Conservation (phyloP, 805 yeast genomes). For the Middelhovenomyces tepae region DNA sequence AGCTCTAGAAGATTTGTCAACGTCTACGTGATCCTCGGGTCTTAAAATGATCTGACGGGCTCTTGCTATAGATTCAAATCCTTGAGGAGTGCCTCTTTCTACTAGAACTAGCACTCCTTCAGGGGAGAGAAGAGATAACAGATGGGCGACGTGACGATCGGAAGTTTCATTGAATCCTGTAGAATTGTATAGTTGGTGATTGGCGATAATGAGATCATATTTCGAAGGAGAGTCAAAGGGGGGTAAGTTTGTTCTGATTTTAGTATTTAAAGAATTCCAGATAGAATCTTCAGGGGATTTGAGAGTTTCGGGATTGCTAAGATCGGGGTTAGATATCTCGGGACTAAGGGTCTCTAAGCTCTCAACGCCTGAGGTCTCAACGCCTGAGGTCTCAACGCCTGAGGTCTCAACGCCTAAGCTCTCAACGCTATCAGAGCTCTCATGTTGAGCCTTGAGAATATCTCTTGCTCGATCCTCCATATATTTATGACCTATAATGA, state of each 20-base stretch:
- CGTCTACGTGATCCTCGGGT: constrained; percentile 41
- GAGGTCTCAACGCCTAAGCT: too few relatives aligned
- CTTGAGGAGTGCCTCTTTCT: constrained; percentile 85
- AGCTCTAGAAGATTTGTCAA: constrained; percentile 16
- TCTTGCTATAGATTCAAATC: constrained; percentile 80
- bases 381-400: too few relatives aligned
- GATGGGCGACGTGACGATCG: constrained; percentile 53
- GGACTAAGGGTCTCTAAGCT: too few relatives aligned
- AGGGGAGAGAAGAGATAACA: constrained; percentile 58
- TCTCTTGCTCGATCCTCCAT: constrained; percentile 79
- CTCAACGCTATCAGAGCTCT: constrained; percentile 5
- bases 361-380: too few relatives aligned
- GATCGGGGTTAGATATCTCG: neutral
- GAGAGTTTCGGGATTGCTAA: too few relatives aligned
- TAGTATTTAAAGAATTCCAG: constrained; percentile 40
- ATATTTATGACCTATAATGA: constrained; percentile 56
- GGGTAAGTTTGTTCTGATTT: constrained; percentile 47
- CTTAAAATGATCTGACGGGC: constrained; percentile 88
- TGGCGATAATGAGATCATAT: constrained; percentile 77
- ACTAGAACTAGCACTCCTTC: constrained; percentile 70
- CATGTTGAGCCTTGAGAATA: constrained; percentile 55
- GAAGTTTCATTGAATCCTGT: constrained; percentile 62
- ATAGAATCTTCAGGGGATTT: too few relatives aligned
- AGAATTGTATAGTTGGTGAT: constrained; percentile 63
- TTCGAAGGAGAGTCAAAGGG: constrained; percentile 31